Evolutionary conservation across 768 basidiomycete species (phyloP).

Genomic region (Calocybe gangraenosa): DNA sequence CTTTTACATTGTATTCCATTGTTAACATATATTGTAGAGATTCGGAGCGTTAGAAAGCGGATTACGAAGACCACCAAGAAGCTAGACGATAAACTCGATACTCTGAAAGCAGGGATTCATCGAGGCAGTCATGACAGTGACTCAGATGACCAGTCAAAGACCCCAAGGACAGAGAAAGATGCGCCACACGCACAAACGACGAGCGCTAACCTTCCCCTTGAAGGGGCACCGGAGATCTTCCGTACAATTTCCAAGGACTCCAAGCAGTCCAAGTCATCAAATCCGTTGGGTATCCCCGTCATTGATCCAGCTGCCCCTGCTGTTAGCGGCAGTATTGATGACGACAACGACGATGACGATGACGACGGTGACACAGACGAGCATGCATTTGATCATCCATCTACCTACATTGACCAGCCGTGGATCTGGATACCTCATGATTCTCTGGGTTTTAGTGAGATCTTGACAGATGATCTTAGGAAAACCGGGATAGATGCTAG

Average conservation of each 20-base stretch:
- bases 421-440: slow-evolving; percentile 48
- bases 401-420: slow-evolving; percentile 38
- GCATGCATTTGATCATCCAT: slow-evolving; percentile 46
- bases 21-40: slow-evolving; percentile 19
- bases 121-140: slow-evolving; percentile 14
- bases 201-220: neutral
- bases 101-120: slow-evolving; percentile 25
- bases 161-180: neutral
- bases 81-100: slow-evolving; percentile 26
- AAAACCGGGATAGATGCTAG: slow-evolving; percentile 37
- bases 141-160: neutral
- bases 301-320: slow-evolving; percentile 29
- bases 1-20: neutral
- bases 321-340: slow-evolving; percentile 8
- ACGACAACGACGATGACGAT: slow-evolving; percentile 26
- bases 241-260: slow-evolving; percentile 7
- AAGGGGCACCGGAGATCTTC: slow-evolving; percentile 7
- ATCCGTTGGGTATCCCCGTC: slow-evolving; percentile 13
- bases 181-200: neutral
- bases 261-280: slow-evolving; percentile 14
- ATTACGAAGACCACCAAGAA: slow-evolving; percentile 17
- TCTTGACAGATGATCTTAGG: slow-evolving; percentile 33
- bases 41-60: slow-evolving; percentile 30
- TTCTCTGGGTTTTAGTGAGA: slow-evolving; percentile 34
- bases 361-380: slow-evolving; percentile 29